Evolutionary conservation across 169 alveolate species (phyloP), one percentile per base, ranked within the genome.

Genomic region (Babesia gibsoni): DNA sequence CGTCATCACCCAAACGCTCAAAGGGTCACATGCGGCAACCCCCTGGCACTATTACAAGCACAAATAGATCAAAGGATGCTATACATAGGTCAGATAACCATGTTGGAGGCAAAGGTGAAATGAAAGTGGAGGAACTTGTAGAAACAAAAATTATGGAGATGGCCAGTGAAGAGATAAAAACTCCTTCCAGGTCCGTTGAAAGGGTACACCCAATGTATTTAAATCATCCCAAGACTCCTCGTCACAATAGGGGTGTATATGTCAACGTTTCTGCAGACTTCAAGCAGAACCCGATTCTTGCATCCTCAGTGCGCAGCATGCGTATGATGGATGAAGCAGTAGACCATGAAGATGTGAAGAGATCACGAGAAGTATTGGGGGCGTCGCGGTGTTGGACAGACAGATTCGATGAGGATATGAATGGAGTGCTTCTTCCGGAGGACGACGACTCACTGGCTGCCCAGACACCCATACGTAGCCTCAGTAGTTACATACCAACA

Each of bases 311-410:
- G 25, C 29, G 73, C 9, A 58, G 74, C 53, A 50, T 48, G 16
- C 59, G 64, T 18, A 58, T 58, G 68, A n/a, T n/a, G n/a, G 45
- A 43, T n/a, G 48, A 22, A 32, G 36, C 67, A 27, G n/a, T 36
- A n/a, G 64, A 74, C 52, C 41, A 52, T 16, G 84, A 52, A 18
- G 84, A 46, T 25, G 72, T 50, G 49, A 43, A 27, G 36, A n/a
- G 70, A 14, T 63, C 79, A 7, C 20, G 7, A 20, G 39, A 43
- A 36, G 67, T 74, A n/a, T 39, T 74, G 3, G 79, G 84, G 23
- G 45, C 46, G 23, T 52, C 84, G 9, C 63, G 84, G n/a, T 74
- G 84, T 27, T 74, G 84, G 84, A 74, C 84, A 30, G 84, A 74
- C 49, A 48, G 33, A 23, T 53, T 53, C 23, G 65, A 48, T 3